Evolutionary conservation across 768 basidiomycete genomes (phyloP), one percentile per base, ranked within the genome.

Genomic region (Trametes punicea): DNA sequence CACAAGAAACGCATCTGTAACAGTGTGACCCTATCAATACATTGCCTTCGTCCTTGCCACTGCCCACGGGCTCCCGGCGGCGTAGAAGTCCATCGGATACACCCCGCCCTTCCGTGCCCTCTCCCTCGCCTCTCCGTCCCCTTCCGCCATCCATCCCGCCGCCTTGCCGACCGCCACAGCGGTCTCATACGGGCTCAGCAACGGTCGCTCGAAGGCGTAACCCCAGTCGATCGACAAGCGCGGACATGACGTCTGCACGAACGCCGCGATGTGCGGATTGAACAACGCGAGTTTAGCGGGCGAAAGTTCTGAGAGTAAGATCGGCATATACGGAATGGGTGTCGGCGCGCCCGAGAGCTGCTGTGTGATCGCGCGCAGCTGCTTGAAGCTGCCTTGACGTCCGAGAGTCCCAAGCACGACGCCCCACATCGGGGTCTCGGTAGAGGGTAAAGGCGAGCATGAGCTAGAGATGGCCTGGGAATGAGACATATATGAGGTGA

Each of bases 161-260:
- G 78, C 72, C 47, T 78, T 77, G 0, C 90, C 91, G 1, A 97
- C 77, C 10, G 87, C 93, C 1, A 98, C 90, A 4, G 87, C 83
- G 0, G 90, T 87, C 71, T 98, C 97, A 67, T 98, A 99, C 1
- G 96, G 94, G 64, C 87, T 94, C 31, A 99, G 73, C 46, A 98
- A 75, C 2, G 97, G 97, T 20, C 81, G 76, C 51, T 87, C 77
- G 73, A 99, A 99, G 1, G 96, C 97, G 66, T 95, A 95, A 3
- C 97, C 97, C 97, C 97, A 99, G 67, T 99, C 97, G 55, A 98
- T 98, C 16, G 92, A 94, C 50, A 99, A 75, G 23, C 97, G 84
- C 3, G 97, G 97, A 70, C 97, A 98, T 0, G 94, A 92, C 1
- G 97, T 99, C 69, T 98, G 97, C 16, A 98, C 82, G 69, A 98